These are phyloP conservation scores for Populus pruinosa DNA, from an alignment of 345 rosid species.

Conservation along the genomic window DNA sequence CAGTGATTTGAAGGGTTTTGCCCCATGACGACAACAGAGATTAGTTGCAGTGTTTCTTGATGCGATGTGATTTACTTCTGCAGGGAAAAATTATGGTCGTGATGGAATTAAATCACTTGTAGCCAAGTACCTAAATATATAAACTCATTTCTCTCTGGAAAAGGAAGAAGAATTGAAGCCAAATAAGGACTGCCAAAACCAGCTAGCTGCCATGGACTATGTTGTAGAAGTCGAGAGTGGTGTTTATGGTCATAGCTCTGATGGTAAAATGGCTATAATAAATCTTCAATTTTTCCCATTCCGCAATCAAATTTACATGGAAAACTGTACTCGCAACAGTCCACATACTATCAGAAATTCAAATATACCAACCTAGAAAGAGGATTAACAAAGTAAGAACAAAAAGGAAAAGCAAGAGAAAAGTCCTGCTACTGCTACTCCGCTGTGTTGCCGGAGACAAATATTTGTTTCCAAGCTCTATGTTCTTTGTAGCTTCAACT, in stretches of 20 bases:
- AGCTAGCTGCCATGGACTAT: too few relatives aligned
- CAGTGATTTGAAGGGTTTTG: too few relatives aligned
- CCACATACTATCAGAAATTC: conserved; percentile 1
- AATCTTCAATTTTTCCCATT: not conserved
- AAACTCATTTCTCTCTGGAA: conserved; percentile 49
- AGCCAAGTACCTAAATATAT: conserved; percentile 49
- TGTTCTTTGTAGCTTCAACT: conserved; percentile 83
- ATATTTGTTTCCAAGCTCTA: conserved; percentile 83
- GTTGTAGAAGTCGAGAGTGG: too few relatives aligned
- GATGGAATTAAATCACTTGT: conserved; percentile 44
- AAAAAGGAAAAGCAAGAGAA: conserved; percentile 73
- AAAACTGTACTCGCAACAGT: not conserved
- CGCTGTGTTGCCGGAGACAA: conserved; percentile 72
- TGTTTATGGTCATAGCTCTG: too few relatives aligned
- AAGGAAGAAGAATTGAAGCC: conserved; percentile 52
- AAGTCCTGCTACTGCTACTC: conserved; percentile 85
- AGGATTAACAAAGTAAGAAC: conserved; percentile 81
- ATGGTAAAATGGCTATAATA: too few relatives aligned
- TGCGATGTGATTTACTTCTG: conserved; percentile 60
- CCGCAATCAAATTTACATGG: not conserved
- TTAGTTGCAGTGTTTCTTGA: conserved; percentile 48
- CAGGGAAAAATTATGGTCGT: conserved; percentile 59
- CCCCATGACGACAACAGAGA: conserved; percentile 68
- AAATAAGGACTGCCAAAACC: too few relatives aligned
- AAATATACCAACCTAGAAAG: conserved; percentile 91